These are phyloP conservation scores for Raffaelea arxii DNA, from an alignment of 2,329 filamentous ascomycete species.

Conservation along the genomic window DNA sequence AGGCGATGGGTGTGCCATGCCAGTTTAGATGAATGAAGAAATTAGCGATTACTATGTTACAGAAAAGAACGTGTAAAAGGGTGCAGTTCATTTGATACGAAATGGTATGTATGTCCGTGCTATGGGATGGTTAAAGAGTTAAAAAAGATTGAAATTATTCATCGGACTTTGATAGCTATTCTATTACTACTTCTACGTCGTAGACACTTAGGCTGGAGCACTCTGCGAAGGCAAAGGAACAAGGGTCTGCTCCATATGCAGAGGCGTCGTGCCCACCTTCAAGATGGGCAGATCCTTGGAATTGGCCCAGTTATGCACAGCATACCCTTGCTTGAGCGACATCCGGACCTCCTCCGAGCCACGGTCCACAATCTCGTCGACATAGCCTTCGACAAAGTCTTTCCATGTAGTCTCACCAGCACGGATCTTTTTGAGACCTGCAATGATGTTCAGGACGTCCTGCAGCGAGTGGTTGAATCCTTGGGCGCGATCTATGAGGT, in stretches of 20 bases:
- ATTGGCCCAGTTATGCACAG: slow-evolving; percentile 5
- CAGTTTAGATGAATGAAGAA: too few relatives aligned
- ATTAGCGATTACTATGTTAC: too few relatives aligned
- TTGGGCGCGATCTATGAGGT: slow-evolving; percentile 2
- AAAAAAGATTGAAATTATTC: too few relatives aligned
- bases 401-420: not conserved
- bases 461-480: slow-evolving; percentile 4
- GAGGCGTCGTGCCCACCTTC: slow-evolving; percentile 3
- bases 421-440: slow-evolving; percentile 1
- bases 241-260: slow-evolving; percentile 5
- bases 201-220: too few relatives aligned
- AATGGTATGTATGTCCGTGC: too few relatives aligned
- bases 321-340: slow-evolving; percentile 4
- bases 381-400: slow-evolving; percentile 4
- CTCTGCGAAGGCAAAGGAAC: slow-evolving; percentile 1
- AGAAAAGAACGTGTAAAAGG: too few relatives aligned
- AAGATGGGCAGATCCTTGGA: slow-evolving; percentile 4
- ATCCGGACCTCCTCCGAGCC: slow-evolving; percentile 5
- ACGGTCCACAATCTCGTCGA: slow-evolving; percentile 1
- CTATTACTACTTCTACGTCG: too few relatives aligned
- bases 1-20: slow-evolving; percentile 5
- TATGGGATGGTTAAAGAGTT: too few relatives aligned
- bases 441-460: slow-evolving; percentile 5
- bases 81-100: too few relatives aligned
- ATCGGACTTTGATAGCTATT: too few relatives aligned